A percentile compares a stretch with the other conserved stretches of the same genome.
These are phyloP conservation scores for Auxenochlorella pyrenoidosa DNA, from an alignment of 139 green algal species.

Conservation along the genomic window DNA sequence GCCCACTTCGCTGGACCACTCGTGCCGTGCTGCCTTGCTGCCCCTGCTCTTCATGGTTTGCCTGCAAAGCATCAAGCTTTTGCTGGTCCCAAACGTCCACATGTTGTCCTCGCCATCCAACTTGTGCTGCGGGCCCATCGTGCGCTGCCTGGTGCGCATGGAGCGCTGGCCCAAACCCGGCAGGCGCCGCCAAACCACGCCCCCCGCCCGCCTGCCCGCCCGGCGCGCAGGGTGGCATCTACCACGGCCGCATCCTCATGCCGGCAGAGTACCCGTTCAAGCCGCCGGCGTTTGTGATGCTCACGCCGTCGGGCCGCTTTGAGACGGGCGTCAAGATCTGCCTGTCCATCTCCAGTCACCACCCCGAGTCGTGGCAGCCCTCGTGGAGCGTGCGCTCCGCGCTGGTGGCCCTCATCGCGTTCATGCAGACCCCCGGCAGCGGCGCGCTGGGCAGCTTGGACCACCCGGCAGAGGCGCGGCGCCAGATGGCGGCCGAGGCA, in stretches of 20 bases:
- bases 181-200: not conserved
- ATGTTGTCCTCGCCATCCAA: no score
- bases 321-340: slow-evolving; percentile 86
- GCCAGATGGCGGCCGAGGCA: slow-evolving; percentile 73
- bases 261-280: slow-evolving; percentile 99
- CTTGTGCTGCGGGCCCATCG: no score
- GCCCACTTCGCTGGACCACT: no score
- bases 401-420: slow-evolving; percentile 92
- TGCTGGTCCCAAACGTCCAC: no score
- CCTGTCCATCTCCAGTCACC: slow-evolving; percentile 95
- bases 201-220: not conserved
- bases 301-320: slow-evolving; percentile 94
- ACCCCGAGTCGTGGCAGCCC: slow-evolving; percentile 98
- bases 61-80: no score
- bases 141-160: no score
- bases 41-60: no score
- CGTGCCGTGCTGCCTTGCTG: no score
- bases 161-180: no score
- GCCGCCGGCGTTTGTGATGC: slow-evolving; percentile 95
- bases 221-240: slow-evolving; percentile 91
- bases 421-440: slow-evolving; percentile 91
- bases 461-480: slow-evolving; percentile 81
- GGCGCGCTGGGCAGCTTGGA: slow-evolving; percentile 94
- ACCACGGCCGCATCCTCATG: slow-evolving; percentile 97
- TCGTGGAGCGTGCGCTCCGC: slow-evolving; percentile 96